Evolutionary conservation across 768 basidiomycete species (phyloP).

Genomic region (Gymnopilus dilepis): DNA sequence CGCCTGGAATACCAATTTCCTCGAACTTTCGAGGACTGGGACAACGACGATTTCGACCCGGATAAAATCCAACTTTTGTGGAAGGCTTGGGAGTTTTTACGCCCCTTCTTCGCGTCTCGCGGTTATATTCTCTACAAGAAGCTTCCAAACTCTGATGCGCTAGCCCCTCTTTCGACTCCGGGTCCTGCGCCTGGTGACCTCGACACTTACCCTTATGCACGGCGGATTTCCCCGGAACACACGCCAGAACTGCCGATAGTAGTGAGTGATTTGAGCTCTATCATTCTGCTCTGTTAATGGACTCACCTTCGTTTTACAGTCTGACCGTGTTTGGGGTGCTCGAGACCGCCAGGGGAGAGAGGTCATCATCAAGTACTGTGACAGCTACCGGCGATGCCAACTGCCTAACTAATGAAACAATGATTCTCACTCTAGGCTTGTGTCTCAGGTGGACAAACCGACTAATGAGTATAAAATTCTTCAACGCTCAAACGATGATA

Average conservation of each 20-base stretch:
- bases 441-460: constrained; percentile 9
- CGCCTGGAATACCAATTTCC: background rate
- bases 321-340: constrained; percentile 6
- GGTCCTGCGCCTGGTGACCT: background rate
- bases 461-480: constrained; percentile 19
- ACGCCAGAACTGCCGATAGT: background rate
- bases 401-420: too few relatives aligned
- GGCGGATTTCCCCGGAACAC: background rate
- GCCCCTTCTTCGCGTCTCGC: constrained; percentile 22
- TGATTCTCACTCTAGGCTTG: background rate
- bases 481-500: constrained; percentile 16
- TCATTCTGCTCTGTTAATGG: too few relatives aligned
- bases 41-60: background rate
- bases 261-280: background rate
- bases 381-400: background rate
- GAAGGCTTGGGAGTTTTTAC: constrained; percentile 25
- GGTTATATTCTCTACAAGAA: constrained; percentile 15
- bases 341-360: constrained; percentile 4
- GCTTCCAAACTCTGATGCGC: background rate
- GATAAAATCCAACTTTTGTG: background rate
- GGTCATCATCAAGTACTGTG: constrained; percentile 15
- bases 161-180: background rate
- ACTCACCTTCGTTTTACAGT: background rate
- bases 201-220: constrained; percentile 8
- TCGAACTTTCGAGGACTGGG: background rate